Percentiles rank a stretch among this genome's conserved stretches.
Conservation (phyloP, 352 stramenopile genomes). For the Thalassiosira delicatula region DNA sequence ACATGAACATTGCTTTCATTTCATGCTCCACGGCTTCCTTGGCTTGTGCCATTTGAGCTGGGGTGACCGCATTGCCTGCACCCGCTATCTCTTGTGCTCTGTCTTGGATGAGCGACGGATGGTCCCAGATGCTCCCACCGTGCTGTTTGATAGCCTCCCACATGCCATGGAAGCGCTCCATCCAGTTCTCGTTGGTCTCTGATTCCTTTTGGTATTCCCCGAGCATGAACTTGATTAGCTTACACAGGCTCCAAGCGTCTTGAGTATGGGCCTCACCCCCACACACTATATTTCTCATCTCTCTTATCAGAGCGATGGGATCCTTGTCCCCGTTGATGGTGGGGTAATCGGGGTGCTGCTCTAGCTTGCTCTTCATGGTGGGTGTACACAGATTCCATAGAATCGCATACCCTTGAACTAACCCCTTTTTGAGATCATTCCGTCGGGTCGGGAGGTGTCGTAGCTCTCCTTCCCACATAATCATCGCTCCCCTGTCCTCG, state of each 20-base stretch:
- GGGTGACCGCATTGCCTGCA: too few relatives aligned
- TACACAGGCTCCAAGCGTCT: conserved; percentile 10
- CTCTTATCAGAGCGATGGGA: background rate
- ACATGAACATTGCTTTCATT: too few relatives aligned
- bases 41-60: too few relatives aligned
- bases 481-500: background rate
- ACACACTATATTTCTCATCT: conserved; percentile 20
- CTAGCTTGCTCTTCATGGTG: background rate
- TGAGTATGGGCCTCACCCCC: background rate
- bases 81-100: background rate
- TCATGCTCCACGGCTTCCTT: too few relatives aligned
- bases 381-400: background rate
- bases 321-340: background rate
- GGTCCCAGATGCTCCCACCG: background rate
- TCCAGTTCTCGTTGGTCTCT: background rate
- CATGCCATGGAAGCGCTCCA: conserved; percentile 4
- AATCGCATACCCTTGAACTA: background rate
- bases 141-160: conserved; percentile 1
- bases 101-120: background rate
- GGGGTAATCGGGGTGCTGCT: background rate
- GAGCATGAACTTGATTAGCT: conserved; percentile 15
- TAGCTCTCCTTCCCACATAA: conserved; percentile 7
- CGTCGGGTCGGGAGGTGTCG: too few relatives aligned
- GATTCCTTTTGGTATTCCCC: background rate
- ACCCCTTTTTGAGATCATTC: too few relatives aligned